Evolutionary conservation across 2,329 filamentous ascomycete species (phyloP).

Genomic region (Karstenula rhodostoma): DNA sequence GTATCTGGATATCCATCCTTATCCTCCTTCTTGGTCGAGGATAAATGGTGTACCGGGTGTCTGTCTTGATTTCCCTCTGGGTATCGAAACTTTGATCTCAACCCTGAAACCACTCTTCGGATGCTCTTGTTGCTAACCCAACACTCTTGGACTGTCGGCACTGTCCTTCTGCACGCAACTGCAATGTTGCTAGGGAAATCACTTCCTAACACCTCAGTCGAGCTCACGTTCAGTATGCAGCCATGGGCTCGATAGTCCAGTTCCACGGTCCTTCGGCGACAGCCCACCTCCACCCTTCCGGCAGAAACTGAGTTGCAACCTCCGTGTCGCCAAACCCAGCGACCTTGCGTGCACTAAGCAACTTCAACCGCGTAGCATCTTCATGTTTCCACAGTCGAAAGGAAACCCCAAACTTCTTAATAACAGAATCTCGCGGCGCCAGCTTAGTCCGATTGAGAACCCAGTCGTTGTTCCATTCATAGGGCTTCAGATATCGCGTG

Average conservation of each 20-base stretch:
- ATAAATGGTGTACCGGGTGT: too few species aligned
- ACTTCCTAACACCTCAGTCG: neutral
- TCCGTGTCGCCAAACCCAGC: conserved; percentile 17
- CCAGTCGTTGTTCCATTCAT: conserved; percentile 11
- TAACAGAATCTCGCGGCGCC: conserved; percentile 12
- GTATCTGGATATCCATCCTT: neutral
- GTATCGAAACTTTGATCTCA: neutral
- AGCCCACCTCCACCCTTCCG: conserved; percentile 20
- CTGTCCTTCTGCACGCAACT: neutral
- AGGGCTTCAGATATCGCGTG: neutral
- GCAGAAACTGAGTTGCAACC: conserved; percentile 13
- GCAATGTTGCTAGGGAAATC: neutral
- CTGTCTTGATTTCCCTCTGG: neutral
- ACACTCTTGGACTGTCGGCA: neutral
- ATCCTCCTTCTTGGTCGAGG: neutral
- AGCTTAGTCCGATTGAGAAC: conserved; percentile 14
- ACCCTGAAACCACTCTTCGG: neutral
- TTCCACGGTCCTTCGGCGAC: conserved; percentile 19
- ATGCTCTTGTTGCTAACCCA: too few species aligned
- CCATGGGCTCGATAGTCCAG: conserved; percentile 18
- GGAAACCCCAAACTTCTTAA: conserved; percentile 22
- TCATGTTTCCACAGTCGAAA: conserved; percentile 26
- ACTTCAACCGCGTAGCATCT: conserved; percentile 7
- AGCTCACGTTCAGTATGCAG: neutral
- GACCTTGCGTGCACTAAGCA: conserved; percentile 14